A percentile compares a stretch with the other conserved stretches of the same genome.
Conservation (phyloP, 2,329 filamentous ascomycete genomes). For the Apiospora saccharicola region DNA sequence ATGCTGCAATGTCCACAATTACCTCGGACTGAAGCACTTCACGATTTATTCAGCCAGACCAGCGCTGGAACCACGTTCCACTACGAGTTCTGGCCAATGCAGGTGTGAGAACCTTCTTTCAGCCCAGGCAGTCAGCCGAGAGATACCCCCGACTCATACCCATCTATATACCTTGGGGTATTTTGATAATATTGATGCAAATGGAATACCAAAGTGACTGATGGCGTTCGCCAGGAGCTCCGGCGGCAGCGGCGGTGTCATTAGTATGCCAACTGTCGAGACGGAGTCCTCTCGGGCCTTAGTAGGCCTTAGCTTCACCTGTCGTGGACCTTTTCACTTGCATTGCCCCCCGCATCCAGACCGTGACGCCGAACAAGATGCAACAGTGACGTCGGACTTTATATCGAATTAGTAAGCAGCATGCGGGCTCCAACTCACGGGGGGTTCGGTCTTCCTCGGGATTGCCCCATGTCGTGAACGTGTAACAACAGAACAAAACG, state of each 20-base stretch:
- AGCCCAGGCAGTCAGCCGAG: slow-evolving; percentile 9
- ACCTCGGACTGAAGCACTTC: not conserved
- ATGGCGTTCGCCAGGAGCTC: not conserved
- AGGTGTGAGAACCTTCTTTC: not conserved
- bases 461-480: not conserved
- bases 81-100: not conserved
- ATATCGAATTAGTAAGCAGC: not conserved
- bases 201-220: not conserved
- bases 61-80: not conserved
- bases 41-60: not conserved
- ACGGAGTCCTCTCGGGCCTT: not conserved
- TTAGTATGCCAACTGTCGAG: not conserved
- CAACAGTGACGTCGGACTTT: slow-evolving; percentile 7
- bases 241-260: not conserved
- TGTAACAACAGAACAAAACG: slow-evolving; percentile 2
- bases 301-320: slow-evolving; percentile 12
- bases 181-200: not conserved
- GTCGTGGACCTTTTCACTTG: not conserved
- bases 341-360: not conserved
- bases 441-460: not conserved
- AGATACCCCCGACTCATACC: not conserved
- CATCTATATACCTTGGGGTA: not conserved
- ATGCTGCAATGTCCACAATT: not conserved
- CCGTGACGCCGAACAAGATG: slow-evolving; percentile 1
- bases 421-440: not conserved